Conservation (phyloP, 805 yeast species). For the Ogataea dorogensis region DNA sequence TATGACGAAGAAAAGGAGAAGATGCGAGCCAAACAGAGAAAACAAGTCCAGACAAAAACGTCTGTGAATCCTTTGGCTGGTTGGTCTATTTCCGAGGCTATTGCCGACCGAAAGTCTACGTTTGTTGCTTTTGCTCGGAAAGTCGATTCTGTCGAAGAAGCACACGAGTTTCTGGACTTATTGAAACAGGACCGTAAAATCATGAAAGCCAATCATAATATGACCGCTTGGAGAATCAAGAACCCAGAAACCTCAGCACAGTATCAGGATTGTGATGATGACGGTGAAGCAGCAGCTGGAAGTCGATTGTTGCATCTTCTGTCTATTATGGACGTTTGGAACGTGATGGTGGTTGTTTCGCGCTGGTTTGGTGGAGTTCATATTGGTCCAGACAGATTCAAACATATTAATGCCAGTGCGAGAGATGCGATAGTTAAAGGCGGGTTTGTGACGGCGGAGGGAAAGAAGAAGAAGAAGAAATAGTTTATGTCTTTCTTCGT, state of each 20-base stretch:
- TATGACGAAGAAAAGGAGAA: conserved; percentile 32
- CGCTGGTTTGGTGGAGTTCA: conserved; percentile 94
- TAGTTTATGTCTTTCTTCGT: conserved; percentile 18
- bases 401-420: conserved; percentile 87
- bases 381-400: conserved; percentile 90
- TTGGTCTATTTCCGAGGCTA: conserved; percentile 77
- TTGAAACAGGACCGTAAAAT: conserved; percentile 67
- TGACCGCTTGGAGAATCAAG: conserved; percentile 82
- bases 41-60: conserved; percentile 4
- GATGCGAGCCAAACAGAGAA: conserved; percentile 19
- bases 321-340: conserved; percentile 72
- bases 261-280: conserved; percentile 90
- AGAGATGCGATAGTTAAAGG: conserved; percentile 78
- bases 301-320: conserved; percentile 76
- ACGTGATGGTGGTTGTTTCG: conserved; percentile 81
- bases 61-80: conserved; percentile 53
- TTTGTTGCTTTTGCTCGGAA: conserved; percentile 73
- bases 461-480: conserved; percentile 29
- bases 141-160: conserved; percentile 68
- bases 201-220: conserved; percentile 69
- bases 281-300: conserved; percentile 97
- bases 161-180: conserved; percentile 46
- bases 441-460: conserved; percentile 39
- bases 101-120: conserved; percentile 79
- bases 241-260: conserved; percentile 49